phyloP scores from a whole-genome alignment of 345 rosid genomes.

The Hibiscus trionum region DNA sequence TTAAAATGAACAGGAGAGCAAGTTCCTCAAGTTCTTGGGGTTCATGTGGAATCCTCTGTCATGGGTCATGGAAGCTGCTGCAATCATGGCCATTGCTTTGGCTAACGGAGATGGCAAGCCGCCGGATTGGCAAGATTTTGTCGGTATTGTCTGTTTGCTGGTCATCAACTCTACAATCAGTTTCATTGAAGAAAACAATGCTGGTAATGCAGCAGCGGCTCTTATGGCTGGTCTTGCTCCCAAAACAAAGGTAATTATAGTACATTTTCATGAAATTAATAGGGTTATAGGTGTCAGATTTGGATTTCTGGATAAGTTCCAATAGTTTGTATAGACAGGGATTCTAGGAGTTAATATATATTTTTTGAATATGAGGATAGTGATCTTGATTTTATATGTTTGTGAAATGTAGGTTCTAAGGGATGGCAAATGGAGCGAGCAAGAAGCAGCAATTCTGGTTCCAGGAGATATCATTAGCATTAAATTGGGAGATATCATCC shows the following conservation, averaged over 20 bases:
- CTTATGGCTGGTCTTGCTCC: slow-evolving; percentile 79
- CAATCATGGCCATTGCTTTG: slow-evolving; percentile 77
- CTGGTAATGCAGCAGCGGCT: slow-evolving; percentile 89
- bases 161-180: slow-evolving; percentile 79
- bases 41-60: slow-evolving; percentile 94
- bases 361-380: not conserved
- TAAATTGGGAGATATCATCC: slow-evolving; percentile 78
- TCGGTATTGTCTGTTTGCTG: slow-evolving; percentile 64
- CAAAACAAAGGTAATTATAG: slow-evolving; percentile 50
- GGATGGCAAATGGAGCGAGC: slow-evolving; percentile 67
- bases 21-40: slow-evolving; percentile 69
- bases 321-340: too few species aligned
- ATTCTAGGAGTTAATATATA: not conserved
- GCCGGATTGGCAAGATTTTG: slow-evolving; percentile 46
- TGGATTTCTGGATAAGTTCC: not conserved
- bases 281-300: not conserved
- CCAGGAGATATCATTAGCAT: slow-evolving; percentile 82
- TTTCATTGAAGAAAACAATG: slow-evolving; percentile 81
- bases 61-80: slow-evolving; percentile 92
- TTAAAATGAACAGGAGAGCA: slow-evolving; percentile 49
- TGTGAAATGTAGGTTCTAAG: slow-evolving; percentile 45
- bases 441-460: slow-evolving; percentile 72
- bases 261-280: not conserved
- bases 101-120: slow-evolving; percentile 44
- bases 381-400: not conserved